Evolutionary conservation across 257 asterid species (phyloP).

Genomic region (Solanum verrucosum): DNA sequence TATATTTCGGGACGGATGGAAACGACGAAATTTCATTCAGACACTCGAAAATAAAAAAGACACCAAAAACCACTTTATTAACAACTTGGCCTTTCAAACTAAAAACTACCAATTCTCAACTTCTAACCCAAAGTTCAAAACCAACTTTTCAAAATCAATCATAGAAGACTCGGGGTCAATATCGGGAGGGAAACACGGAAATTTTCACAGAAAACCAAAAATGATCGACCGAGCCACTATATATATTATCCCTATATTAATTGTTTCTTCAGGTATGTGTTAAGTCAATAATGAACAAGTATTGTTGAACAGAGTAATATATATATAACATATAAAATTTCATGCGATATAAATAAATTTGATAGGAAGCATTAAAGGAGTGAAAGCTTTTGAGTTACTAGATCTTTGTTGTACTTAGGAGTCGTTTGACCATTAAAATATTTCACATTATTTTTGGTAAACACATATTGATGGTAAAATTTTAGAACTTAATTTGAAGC

Average conservation of each 20-base stretch:
- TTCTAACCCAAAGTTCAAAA: background rate
- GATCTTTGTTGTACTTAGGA: background rate
- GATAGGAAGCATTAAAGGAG: background rate
- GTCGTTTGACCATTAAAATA: background rate
- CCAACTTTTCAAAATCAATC: background rate
- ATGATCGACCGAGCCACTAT: background rate
- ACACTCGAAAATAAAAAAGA: background rate
- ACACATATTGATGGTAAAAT: no score
- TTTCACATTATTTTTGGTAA: background rate
- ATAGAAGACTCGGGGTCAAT: background rate
- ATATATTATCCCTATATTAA: background rate
- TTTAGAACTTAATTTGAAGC: background rate
- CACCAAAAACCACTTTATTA: background rate
- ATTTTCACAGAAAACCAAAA: no score
- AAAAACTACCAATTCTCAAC: background rate
- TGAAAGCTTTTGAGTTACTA: background rate
- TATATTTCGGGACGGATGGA: background rate
- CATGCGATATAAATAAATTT: background rate
- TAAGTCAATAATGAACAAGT: background rate
- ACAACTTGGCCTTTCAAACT: background rate
- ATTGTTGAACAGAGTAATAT: no score
- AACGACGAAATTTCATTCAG: background rate
- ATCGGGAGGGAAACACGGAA: background rate
- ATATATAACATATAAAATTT: background rate
- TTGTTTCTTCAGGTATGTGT: background rate